These are phyloP conservation scores for Lathyrus tuberosus DNA, from an alignment of 306 rosid genomes.

Conservation along the genomic window DNA sequence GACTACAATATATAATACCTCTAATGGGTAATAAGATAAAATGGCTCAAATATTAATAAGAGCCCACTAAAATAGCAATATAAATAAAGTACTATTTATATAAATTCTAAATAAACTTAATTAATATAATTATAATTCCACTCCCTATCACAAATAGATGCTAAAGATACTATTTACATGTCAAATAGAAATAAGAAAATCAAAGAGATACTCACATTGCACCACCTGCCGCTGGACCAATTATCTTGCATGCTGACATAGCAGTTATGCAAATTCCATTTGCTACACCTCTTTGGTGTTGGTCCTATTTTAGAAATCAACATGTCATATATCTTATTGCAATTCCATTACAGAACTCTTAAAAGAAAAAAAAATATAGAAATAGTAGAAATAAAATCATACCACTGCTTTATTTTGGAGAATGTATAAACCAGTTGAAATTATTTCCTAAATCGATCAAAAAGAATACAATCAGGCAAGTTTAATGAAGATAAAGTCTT, in stretches of 20 bases:
- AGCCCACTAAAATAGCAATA: too few species aligned
- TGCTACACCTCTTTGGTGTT: constrained; percentile 76
- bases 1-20: too few species aligned
- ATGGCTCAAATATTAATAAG: too few species aligned
- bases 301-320: constrained; percentile 46
- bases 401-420: constrained; percentile 89
- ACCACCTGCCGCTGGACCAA: constrained; percentile 85
- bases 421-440: constrained; percentile 61
- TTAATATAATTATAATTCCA: too few species aligned
- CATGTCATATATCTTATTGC: constrained; percentile 2
- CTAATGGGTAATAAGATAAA: too few species aligned
- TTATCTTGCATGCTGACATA: constrained; percentile 76
- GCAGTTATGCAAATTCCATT: constrained; percentile 80
- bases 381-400: constrained; percentile 27
- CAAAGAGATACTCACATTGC: constrained; percentile 58
- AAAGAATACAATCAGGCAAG: constrained; percentile 15
- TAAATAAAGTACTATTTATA: too few species aligned
- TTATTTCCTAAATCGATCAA: constrained; percentile 44
- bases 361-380: neutral
- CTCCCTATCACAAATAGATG: too few species aligned
- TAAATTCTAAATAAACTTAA: too few species aligned
- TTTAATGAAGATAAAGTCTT: neutral
- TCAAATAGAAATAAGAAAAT: constrained; percentile 1
- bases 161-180: too few species aligned
- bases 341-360: neutral